Conservation (phyloP, 164 flowering plant genomes). For the Tetracentron sinense region DNA sequence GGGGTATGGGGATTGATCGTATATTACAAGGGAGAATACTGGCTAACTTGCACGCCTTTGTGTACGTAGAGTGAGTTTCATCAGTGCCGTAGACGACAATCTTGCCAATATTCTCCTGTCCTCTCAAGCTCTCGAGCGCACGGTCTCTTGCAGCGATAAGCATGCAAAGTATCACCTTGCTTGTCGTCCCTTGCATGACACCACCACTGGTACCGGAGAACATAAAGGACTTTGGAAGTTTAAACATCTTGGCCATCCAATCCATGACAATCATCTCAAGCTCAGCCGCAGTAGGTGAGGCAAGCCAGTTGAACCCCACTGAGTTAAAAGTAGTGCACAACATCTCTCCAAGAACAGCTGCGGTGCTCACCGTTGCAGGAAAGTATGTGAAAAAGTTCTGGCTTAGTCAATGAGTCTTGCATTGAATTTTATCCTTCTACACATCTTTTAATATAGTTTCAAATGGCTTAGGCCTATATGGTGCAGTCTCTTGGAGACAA, state of each 20-base stretch:
- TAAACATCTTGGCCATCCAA: slow-evolving; percentile 22
- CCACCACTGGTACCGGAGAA: slow-evolving; percentile 23
- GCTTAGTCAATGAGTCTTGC: slow-evolving; percentile 55
- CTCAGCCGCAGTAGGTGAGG: slow-evolving; percentile 28
- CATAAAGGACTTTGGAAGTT: slow-evolving; percentile 9
- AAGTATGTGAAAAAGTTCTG: slow-evolving; percentile 22
- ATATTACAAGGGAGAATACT: slow-evolving; percentile 39
- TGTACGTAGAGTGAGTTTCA: slow-evolving; percentile 53
- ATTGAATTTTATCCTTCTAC: slow-evolving; percentile 33
- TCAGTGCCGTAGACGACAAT: slow-evolving; percentile 62
- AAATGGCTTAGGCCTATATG: slow-evolving; percentile 35
- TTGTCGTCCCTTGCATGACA: slow-evolving; percentile 17
- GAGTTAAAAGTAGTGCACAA: slow-evolving; percentile 22
- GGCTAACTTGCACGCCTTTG: slow-evolving; percentile 41
- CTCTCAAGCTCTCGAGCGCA: slow-evolving; percentile 16
- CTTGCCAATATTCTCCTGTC: slow-evolving; percentile 19
- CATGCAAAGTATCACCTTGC: slow-evolving; percentile 17
- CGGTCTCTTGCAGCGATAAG: slow-evolving; percentile 39
- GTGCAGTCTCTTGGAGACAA: slow-evolving; percentile 30
- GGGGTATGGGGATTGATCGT: slow-evolving; percentile 31
- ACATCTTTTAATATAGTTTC: slow-evolving; percentile 41
- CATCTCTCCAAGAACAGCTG: slow-evolving; percentile 25
- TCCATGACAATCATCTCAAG: slow-evolving; percentile 21
- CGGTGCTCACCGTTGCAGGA: slow-evolving; percentile 21
- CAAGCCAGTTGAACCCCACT: slow-evolving; percentile 23